Conservation (phyloP, 1,284 basidiomycete genomes). For the Pseudozyma thailandica region DNA sequence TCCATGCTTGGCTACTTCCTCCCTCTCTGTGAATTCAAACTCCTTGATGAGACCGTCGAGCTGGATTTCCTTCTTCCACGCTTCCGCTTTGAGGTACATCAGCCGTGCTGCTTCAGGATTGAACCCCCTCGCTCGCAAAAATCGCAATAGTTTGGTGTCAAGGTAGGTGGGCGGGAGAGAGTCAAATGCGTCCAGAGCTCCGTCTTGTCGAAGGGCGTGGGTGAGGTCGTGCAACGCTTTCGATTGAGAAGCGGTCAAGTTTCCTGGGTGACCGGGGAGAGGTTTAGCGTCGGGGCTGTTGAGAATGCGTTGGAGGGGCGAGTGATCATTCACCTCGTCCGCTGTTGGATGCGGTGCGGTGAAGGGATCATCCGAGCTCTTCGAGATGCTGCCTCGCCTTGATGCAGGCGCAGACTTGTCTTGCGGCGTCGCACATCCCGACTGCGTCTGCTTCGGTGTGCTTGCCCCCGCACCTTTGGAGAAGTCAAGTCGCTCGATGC, state of each 20-base stretch:
- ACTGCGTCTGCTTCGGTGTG: not conserved
- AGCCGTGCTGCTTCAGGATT: constrained; percentile 47
- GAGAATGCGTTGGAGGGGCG: constrained; percentile 28
- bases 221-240: constrained; percentile 49
- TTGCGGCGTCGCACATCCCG: not conserved
- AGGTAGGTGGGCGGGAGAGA: constrained; percentile 39
- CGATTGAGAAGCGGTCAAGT: constrained; percentile 49
- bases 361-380: constrained; percentile 16
- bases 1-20: constrained; percentile 54
- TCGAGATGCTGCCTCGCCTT: constrained; percentile 2
- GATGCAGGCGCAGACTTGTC: constrained; percentile 17
- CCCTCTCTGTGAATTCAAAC: constrained; percentile 57
- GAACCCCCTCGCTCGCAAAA: constrained; percentile 62
- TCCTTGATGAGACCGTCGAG: constrained; percentile 50
- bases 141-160: constrained; percentile 57
- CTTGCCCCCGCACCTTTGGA: constrained; percentile 12
- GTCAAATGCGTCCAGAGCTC: constrained; percentile 26
- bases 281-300: constrained; percentile 26
- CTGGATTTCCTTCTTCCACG: constrained; percentile 59
- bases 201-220: constrained; percentile 27
- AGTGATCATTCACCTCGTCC: constrained; percentile 17
- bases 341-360: constrained; percentile 2
- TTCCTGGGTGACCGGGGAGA: constrained; percentile 60
- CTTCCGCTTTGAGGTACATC: constrained; percentile 61
- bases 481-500: constrained; percentile 23